Conservation (phyloP, 257 asterid genomes). For the Primulina huaijiensis region DNA sequence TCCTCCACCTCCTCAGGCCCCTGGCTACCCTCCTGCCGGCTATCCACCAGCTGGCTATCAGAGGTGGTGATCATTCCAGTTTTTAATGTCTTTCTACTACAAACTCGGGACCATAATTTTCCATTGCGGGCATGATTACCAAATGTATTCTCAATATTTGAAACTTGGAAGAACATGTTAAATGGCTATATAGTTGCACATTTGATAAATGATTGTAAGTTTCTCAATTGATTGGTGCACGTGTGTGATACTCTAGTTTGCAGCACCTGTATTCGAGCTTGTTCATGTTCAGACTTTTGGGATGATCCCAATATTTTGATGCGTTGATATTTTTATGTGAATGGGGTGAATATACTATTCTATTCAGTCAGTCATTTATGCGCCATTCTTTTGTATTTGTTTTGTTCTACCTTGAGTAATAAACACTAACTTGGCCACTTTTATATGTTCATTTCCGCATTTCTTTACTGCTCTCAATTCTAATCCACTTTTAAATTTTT, state of each 20-base stretch:
- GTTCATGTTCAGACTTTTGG: neutral
- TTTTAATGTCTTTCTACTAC: neutral
- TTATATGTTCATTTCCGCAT: no score
- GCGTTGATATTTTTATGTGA: neutral
- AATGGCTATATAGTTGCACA: conserved; percentile 7
- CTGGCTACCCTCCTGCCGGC: conserved; percentile 37
- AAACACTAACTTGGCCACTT: no score
- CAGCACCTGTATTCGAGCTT: neutral
- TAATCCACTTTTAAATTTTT: no score
- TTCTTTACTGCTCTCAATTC: no score
- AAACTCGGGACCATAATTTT: neutral
- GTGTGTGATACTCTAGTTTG: neutral
- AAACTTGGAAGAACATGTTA: conserved; percentile 22
- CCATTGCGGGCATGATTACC: conserved; percentile 16
- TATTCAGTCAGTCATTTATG: no score
- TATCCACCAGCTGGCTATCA: conserved; percentile 31
- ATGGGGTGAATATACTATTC: no score
- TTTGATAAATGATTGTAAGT: conserved; percentile 17
- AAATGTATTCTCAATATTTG: conserved; percentile 5
- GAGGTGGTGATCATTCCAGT: conserved; percentile 35
- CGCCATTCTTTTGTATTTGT: neutral
- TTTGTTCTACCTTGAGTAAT: no score
- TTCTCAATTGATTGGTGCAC: conserved; percentile 23
- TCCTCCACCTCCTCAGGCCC: conserved; percentile 41
- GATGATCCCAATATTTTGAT: neutral